A percentile compares a stretch with the other conserved stretches of the same genome.
phyloP scores from a whole-genome alignment of 1,284 basidiomycete species.

The Ganoderma lucidum region DNA sequence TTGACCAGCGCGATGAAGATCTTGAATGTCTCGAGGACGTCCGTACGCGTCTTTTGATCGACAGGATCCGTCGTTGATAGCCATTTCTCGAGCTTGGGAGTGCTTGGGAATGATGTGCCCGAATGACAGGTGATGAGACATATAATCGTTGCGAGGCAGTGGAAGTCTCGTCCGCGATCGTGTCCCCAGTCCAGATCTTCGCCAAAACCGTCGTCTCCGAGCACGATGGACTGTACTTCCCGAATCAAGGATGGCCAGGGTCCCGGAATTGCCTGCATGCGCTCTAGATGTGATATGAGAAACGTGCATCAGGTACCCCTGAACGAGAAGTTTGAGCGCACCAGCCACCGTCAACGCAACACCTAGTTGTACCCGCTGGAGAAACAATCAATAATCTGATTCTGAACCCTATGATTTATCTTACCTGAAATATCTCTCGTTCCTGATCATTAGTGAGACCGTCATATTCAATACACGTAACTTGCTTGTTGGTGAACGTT shows the following conservation, averaged over 20 bases:
- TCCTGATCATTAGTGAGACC: constrained; percentile 67
- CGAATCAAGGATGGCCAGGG: constrained; percentile 52
- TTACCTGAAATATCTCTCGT: constrained; percentile 80
- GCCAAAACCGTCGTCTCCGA: constrained; percentile 52
- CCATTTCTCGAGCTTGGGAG: constrained; percentile 52
- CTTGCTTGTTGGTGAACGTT: constrained; percentile 70
- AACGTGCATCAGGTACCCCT: background rate
- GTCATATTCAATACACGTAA: constrained; percentile 77
- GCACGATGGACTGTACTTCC: constrained; percentile 48
- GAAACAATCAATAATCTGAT: background rate
- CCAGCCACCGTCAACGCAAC: constrained; percentile 55
- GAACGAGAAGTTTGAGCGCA: constrained; percentile 29
- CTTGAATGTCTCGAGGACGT: constrained; percentile 49
- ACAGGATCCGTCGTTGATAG: constrained; percentile 42
- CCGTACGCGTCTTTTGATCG: constrained; percentile 40
- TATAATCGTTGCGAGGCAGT: constrained; percentile 53
- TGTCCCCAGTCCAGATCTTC: constrained; percentile 54
- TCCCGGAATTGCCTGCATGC: constrained; percentile 55
- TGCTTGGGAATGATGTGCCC: constrained; percentile 39
- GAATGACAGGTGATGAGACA: constrained; percentile 50
- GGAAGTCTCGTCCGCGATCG: constrained; percentile 56
- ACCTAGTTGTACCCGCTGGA: constrained; percentile 56
- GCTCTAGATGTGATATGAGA: constrained; percentile 42
- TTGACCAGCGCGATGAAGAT: constrained; percentile 51
- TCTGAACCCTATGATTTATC: background rate